Conservation (phyloP, 805 yeast genomes). For the Millerozyma acaciae region DNA sequence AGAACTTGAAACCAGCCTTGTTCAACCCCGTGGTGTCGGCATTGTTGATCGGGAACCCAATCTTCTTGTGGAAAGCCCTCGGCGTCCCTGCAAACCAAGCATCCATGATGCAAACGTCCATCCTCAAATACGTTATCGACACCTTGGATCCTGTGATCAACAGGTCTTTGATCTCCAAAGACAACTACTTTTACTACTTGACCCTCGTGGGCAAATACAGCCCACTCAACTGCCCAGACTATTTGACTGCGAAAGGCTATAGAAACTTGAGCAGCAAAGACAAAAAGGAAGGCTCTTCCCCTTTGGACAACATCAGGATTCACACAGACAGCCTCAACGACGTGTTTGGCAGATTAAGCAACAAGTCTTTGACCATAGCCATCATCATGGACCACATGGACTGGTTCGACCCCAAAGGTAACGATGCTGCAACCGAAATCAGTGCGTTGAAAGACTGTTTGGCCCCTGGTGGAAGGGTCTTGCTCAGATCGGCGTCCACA, state of each 20-base stretch:
- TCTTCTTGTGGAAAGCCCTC: slow-evolving; percentile 83
- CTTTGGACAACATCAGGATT: slow-evolving; percentile 66
- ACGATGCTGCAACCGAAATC: slow-evolving; percentile 65
- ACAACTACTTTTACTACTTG: slow-evolving; percentile 77
- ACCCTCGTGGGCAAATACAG: slow-evolving; percentile 60
- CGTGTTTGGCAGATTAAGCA: slow-evolving; percentile 62
- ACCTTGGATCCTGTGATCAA: slow-evolving; percentile 73
- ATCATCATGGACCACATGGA: slow-evolving; percentile 91
- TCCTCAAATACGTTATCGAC: slow-evolving; percentile 66
- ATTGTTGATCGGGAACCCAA: slow-evolving; percentile 70
- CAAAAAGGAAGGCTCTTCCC: slow-evolving; percentile 32
- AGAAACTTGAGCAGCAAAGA: slow-evolving; percentile 38
- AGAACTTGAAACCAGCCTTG: slow-evolving; percentile 60
- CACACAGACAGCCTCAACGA: slow-evolving; percentile 79
- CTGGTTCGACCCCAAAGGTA: slow-evolving; percentile 71
- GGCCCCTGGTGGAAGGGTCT: slow-evolving; percentile 65
- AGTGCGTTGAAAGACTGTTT: slow-evolving; percentile 59
- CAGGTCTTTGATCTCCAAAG: slow-evolving; percentile 59
- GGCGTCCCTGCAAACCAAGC: slow-evolving; percentile 91
- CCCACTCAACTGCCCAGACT: slow-evolving; percentile 68
- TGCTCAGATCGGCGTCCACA: slow-evolving; percentile 70
- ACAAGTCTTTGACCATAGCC: slow-evolving; percentile 66
- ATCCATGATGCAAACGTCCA: slow-evolving; percentile 69
- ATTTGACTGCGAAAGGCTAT: slow-evolving; percentile 59
- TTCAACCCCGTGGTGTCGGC: slow-evolving; percentile 68